Percentiles rank a stretch among this genome's conserved stretches.
These are phyloP conservation scores for Fusarium tuaranense DNA, from an alignment of 2,329 filamentous ascomycete genomes.

Conservation along the genomic window DNA sequence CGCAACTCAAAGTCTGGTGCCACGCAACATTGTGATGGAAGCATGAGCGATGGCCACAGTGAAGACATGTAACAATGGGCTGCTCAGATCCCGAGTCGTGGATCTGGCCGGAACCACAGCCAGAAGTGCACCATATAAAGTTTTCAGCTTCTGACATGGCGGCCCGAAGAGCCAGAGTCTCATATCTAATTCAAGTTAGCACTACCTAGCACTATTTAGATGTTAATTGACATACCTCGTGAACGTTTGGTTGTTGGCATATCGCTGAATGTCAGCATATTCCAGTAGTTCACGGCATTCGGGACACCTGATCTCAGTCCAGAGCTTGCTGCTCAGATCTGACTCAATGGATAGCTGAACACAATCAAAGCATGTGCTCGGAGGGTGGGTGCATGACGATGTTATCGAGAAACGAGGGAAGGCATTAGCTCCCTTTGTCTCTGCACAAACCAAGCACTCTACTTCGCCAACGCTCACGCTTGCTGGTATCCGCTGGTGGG, in stretches of 20 bases:
- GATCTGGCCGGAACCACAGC: slow-evolving; percentile 65
- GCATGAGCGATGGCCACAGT: slow-evolving; percentile 56
- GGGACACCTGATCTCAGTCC: slow-evolving; percentile 64
- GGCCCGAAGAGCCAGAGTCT: slow-evolving; percentile 56
- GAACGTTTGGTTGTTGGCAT: slow-evolving; percentile 58
- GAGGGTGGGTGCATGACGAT: slow-evolving; percentile 48
- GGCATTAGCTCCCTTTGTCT: slow-evolving; percentile 42
- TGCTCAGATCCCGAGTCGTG: slow-evolving; percentile 55
- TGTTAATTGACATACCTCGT: slow-evolving; percentile 48
- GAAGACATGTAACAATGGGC: slow-evolving; percentile 56
- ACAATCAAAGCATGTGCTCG: slow-evolving; percentile 51
- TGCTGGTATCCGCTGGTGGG: slow-evolving; percentile 44
- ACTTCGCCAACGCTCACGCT: slow-evolving; percentile 37
- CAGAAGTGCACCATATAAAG: slow-evolving; percentile 66
- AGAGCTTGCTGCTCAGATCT: slow-evolving; percentile 50
- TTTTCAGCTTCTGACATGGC: slow-evolving; percentile 56
- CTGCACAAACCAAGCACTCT: slow-evolving; percentile 53
- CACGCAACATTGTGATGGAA: slow-evolving; percentile 56
- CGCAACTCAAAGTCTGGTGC: slow-evolving; percentile 56
- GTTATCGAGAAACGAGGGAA: slow-evolving; percentile 52
- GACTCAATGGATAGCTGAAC: slow-evolving; percentile 50
- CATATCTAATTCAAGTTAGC: slow-evolving; percentile 50
- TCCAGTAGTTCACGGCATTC: slow-evolving; percentile 59
- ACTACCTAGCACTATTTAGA: too few species aligned
- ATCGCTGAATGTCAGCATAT: slow-evolving; percentile 58